A percentile compares a stretch with the other conserved stretches of the same genome.
phyloP scores from a whole-genome alignment of 2,329 filamentous ascomycete genomes.

The Colletotrichum lini region DNA sequence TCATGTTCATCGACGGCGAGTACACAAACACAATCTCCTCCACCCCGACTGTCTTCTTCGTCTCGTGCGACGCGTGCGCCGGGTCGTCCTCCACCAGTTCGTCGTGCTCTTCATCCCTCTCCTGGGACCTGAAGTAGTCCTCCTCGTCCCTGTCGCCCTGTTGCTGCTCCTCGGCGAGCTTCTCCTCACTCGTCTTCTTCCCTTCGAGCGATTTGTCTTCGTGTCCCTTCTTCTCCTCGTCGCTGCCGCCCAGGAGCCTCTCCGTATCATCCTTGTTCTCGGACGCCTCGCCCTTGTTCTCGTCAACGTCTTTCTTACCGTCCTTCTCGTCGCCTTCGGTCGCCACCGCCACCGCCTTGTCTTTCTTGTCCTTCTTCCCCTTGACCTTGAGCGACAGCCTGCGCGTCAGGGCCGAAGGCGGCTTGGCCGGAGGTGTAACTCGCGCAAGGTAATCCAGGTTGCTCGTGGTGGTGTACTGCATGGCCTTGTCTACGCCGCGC shows the following conservation, averaged over 20 bases:
- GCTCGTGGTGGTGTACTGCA: constrained; percentile 39
- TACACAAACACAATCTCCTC: constrained; percentile 40
- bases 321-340: constrained; percentile 14
- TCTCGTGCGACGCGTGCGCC: constrained; percentile 32
- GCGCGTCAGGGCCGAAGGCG: constrained; percentile 18
- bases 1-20: constrained; percentile 39
- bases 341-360: background rate
- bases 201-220: constrained; percentile 15
- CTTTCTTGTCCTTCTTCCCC: constrained; percentile 36
- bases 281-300: constrained; percentile 9
- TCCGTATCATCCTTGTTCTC: constrained; percentile 2
- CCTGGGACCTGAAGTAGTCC: constrained; percentile 2
- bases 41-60: constrained; percentile 38
- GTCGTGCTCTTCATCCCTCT: constrained; percentile 16
- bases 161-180: constrained; percentile 29
- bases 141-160: constrained; percentile 11
- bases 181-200: constrained; percentile 26
- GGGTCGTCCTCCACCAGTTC: constrained; percentile 26
- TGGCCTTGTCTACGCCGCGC: constrained; percentile 32
- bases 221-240: constrained; percentile 2
- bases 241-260: background rate
- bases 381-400: constrained; percentile 27
- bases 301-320: constrained; percentile 15
- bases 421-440: constrained; percentile 24
- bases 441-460: constrained; percentile 36